phyloP scores from a whole-genome alignment of 2,329 filamentous ascomycete genomes.

The Aureobasidium leucospermi region DNA sequence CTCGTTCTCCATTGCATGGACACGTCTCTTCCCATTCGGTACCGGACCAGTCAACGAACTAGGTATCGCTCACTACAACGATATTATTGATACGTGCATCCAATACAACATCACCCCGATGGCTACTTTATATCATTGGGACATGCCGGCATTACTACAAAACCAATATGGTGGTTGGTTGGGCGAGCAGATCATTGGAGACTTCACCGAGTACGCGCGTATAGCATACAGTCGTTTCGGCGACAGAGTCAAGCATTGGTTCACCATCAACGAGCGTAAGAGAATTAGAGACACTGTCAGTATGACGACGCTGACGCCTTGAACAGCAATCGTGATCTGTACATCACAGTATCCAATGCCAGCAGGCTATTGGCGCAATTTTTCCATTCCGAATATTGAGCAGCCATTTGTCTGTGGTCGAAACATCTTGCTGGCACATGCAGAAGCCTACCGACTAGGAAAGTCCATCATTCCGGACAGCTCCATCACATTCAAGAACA shows the following conservation, averaged over 20 bases:
- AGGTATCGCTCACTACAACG: constrained; percentile 42
- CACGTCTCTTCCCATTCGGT: constrained; percentile 43
- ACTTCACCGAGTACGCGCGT: constrained; percentile 36
- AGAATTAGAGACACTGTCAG: no score
- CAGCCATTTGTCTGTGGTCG: constrained; percentile 30
- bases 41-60: constrained; percentile 40
- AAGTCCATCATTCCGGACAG: constrained; percentile 26
- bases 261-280: constrained; percentile 35
- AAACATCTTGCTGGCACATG: constrained; percentile 31
- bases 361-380: constrained; percentile 17
- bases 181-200: constrained; percentile 28
- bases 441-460: constrained; percentile 35
- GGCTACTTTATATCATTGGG: constrained; percentile 42
- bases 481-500: constrained; percentile 34
- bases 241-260: constrained; percentile 33
- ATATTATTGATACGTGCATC: constrained; percentile 34
- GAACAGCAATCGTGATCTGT: constrained; percentile 17
- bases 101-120: constrained; percentile 37
- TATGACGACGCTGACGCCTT: no score
- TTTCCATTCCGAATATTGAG: constrained; percentile 21
- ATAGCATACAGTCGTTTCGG: constrained; percentile 33
- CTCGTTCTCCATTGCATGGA: constrained; percentile 42
- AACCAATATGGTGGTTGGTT: constrained; percentile 36
- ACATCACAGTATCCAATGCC: constrained; percentile 11
- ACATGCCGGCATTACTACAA: constrained; percentile 29